These are phyloP conservation scores for Calonectria honghensis DNA, from an alignment of 2,329 filamentous ascomycete species.

Conservation along the genomic window DNA sequence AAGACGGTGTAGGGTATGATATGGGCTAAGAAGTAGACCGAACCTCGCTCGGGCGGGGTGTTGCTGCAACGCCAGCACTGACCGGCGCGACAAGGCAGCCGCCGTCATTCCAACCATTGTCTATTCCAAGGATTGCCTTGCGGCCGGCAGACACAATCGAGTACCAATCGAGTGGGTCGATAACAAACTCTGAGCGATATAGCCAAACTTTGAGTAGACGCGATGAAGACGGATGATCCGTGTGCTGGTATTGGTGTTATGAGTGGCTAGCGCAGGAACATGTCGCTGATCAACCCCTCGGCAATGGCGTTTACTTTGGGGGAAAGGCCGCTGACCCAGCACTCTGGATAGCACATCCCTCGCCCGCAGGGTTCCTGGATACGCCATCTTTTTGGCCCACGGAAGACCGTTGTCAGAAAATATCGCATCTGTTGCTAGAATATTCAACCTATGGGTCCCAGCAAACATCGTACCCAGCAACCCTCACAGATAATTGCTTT, in stretches of 20 bases:
- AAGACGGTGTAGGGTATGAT: conserved; percentile 34
- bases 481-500: conserved; percentile 20
- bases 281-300: conserved; percentile 35
- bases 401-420: conserved; percentile 5
- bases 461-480: conserved; percentile 21
- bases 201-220: conserved; percentile 13
- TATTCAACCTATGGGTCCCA: not conserved
- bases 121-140: conserved; percentile 27
- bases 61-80: conserved; percentile 36
- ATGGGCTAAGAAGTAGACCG: conserved; percentile 31
- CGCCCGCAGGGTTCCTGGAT: conserved; percentile 23
- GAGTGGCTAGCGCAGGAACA: conserved; percentile 36
- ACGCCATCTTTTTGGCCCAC: conserved; percentile 22
- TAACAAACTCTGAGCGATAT: conserved; percentile 8
- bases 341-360: conserved; percentile 34
- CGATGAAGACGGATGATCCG: conserved; percentile 28
- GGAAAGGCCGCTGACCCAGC: conserved; percentile 32
- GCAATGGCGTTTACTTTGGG: conserved; percentile 39
- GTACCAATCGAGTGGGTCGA: conserved; percentile 6
- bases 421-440: conserved; percentile 6
- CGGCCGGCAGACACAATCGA: not conserved
- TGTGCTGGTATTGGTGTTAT: conserved; percentile 26
- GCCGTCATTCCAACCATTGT: conserved; percentile 31
- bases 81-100: conserved; percentile 35
- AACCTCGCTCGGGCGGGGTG: conserved; percentile 38